phyloP scores from a whole-genome alignment of 2,329 filamentous ascomycete species.

The Venturia nashicola region DNA sequence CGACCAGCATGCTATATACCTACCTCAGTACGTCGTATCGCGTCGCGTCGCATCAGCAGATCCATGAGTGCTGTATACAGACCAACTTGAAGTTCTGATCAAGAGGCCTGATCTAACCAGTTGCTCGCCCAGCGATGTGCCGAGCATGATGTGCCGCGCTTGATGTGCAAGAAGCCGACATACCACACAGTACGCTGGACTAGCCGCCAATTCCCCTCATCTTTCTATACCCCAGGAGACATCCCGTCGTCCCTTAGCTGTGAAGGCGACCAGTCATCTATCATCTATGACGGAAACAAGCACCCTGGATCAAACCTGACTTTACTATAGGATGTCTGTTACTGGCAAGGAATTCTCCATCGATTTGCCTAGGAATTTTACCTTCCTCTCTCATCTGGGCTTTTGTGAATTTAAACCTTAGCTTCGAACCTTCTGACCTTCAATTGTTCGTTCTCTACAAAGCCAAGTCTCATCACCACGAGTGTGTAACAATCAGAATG shows the following conservation, averaged over 20 bases:
- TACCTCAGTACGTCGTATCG: no score
- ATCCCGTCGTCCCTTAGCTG: not conserved
- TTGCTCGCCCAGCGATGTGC: not conserved
- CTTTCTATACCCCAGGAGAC: not conserved
- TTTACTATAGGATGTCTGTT: not conserved
- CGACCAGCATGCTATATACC: not conserved
- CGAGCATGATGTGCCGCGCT: not conserved
- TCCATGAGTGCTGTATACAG: no score
- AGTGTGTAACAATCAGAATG: not conserved
- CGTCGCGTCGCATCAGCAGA: not conserved
- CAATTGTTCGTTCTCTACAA: not conserved
- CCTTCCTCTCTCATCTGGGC: not conserved
- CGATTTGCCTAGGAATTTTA: no score
- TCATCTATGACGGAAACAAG: not conserved
- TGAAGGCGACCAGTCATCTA: not conserved
- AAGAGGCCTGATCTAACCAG: not conserved
- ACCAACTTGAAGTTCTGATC: not conserved
- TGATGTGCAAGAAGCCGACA: no score
- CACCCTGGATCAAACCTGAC: not conserved
- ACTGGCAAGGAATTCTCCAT: no score
- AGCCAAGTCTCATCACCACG: not conserved
- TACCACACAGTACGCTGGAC: not conserved
- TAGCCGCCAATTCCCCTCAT: not conserved
- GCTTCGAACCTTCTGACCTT: no score
- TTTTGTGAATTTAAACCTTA: no score